Evolutionary conservation across 768 basidiomycete genomes (phyloP), one percentile per base, ranked within the genome.

Genomic region (Phylloporus sp.): DNA sequence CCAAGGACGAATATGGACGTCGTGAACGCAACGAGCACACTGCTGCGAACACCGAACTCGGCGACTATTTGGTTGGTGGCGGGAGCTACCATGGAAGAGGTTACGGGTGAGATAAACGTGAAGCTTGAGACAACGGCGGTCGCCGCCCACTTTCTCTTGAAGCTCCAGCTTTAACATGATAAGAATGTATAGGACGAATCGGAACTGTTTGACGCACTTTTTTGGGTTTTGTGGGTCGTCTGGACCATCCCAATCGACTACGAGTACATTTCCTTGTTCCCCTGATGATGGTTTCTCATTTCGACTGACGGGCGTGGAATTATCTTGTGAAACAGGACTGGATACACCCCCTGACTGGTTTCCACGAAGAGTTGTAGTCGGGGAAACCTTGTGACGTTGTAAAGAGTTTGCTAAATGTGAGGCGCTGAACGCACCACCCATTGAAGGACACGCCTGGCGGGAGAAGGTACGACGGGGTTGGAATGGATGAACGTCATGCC

Each of bases 61-160:
- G 62, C 51, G 3, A 73, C 82, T 0, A 91, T 58, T 47, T 80
- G 74, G 4, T 56, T 53, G 0, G 74, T 70, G 0, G 86, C 87
- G 0, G 87, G 87, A 0, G 88, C 83, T 2, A 88, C 71, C 81
- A 88, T 88, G 5, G 86, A 80, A 5, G 88, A 91, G 0, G 86
- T 81, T 0, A 89, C 72, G 0, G 86, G 84, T 7, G 73, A 75
- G 31, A 87, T 84, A 61, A 87, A 84, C 0, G 86, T 84, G 62
- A 85, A 88, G 0, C 74, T 72, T 0, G 86, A 86, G 0, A 86
- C 80, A 26, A 86, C 74, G n/a, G 76, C 56, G 0, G 83, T 85
- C 0, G 80, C 80, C 0, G 73, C 77, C 86, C 85, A 86, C 73
- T 85, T 88, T 58, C 70, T 71, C 26, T 62, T 71, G 47, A 72